These are phyloP conservation scores for Grigorovia humatica DNA, from an alignment of 805 yeast species.

Conservation along the genomic window DNA sequence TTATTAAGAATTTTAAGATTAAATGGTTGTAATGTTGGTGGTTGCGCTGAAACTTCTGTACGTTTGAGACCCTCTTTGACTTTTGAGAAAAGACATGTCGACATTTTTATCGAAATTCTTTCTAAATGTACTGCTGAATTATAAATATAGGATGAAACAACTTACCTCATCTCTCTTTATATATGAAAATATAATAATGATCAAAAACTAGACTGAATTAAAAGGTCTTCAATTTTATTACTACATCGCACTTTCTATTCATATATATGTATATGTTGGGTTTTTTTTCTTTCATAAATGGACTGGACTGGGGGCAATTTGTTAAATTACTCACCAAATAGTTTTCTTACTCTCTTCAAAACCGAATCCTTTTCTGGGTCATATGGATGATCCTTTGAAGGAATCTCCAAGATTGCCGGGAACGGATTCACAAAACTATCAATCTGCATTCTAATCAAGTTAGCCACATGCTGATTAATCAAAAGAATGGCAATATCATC, in stretches of 20 bases:
- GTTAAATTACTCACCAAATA: conserved; percentile 63
- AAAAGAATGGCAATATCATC: conserved; percentile 87
- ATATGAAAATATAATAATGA: background rate
- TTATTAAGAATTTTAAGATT: conserved; percentile 37
- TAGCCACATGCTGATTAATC: conserved; percentile 93
- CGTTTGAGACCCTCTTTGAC: conserved; percentile 59
- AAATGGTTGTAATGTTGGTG: conserved; percentile 57
- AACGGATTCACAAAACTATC: conserved; percentile 83
- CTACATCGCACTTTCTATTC: background rate
- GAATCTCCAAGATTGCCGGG: conserved; percentile 94
- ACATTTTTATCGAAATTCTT: conserved; percentile 38
- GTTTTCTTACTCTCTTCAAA: conserved; percentile 83
- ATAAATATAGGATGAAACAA: conserved; percentile 4
- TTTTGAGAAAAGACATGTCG: conserved; percentile 53
- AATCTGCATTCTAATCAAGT: conserved; percentile 69
- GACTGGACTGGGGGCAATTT: too few species aligned
- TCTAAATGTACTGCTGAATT: conserved; percentile 25
- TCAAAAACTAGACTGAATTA: too few species aligned
- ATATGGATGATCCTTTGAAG: conserved; percentile 97
- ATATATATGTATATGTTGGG: too few species aligned
- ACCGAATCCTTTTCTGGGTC: conserved; percentile 98
- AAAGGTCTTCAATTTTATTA: too few species aligned
- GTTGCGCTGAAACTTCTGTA: conserved; percentile 49
- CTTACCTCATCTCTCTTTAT: background rate
- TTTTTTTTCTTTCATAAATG: too few species aligned